Evolutionary conservation across 1,284 basidiomycete species (phyloP), one percentile per base, ranked within the genome.

Genomic region (Malassezia furfur): DNA sequence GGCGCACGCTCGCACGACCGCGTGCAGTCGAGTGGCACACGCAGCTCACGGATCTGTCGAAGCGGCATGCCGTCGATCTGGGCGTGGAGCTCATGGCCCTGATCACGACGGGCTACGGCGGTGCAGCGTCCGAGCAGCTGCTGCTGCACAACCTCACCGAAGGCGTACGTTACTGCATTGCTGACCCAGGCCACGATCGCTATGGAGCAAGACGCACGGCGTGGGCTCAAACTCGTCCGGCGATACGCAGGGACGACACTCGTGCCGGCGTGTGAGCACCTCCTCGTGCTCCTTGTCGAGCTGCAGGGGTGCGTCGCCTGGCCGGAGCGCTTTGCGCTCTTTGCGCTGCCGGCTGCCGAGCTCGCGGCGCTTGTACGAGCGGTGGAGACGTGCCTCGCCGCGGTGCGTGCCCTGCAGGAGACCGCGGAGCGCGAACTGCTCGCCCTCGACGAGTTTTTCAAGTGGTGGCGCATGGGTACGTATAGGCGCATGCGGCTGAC

Each of bases 111-210:
- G 64, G 63, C 5, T 52, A 58, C 11, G 60, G 64, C 6, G 59
- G 59, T 14, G 59, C 61, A 0, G 61, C 67, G n/a, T 60, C 61
- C 15, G 67, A 69, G 46, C 64, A 63, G 15, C 57, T 69, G 30
- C 52, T 69, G 10, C 52, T 65, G 25, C 62, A 60, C 19, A 65
- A 60, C 14, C 40, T 69, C 6, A 69, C 67, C 2, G 62, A 69
- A 48, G 67, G 67, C 17, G 60, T 62, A 31, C 56, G 45, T n/a
- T 1, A 14, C 15, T 4, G 11, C 8, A 2, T n/a, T 19, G n/a
- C 45, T 47, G 10, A 47, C 45, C 7, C 14, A 48, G 46, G 30
- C 47, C 6, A 52, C 44, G 10, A 32, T 57, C 17, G 50, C 50
- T 5, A 57, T 57, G 55, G 55, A 57, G 35, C 37, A 44, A 12